Conservation (phyloP, 805 yeast genomes). For the Maudiozyma saulgeensis region DNA sequence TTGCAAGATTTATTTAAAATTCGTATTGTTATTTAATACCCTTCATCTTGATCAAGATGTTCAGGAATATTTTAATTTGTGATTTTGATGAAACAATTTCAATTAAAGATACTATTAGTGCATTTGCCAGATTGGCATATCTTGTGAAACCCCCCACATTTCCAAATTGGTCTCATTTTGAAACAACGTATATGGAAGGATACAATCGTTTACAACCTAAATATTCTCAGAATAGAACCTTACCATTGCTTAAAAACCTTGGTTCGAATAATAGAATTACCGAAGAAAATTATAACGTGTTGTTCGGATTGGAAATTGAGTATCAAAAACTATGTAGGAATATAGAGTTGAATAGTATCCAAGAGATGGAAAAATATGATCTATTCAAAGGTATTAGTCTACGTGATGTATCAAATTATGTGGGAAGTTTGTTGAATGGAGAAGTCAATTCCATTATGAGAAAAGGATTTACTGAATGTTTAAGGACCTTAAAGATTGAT, state of each 20-base stretch:
- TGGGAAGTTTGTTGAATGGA: background rate
- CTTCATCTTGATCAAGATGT: background rate
- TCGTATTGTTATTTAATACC: no score
- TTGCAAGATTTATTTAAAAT: no score
- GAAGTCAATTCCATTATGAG: conserved; percentile 3
- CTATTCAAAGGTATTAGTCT: conserved; percentile 14
- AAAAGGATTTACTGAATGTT: conserved; percentile 12
- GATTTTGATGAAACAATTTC: conserved; percentile 30
- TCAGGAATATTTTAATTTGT: conserved; percentile 15
- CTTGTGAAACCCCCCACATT: conserved; percentile 7
- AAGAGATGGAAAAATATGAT: conserved; percentile 12
- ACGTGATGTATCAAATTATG: conserved; percentile 10
- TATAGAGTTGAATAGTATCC: conserved; percentile 20
- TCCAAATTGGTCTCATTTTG: conserved; percentile 23
- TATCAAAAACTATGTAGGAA: conserved; percentile 10
- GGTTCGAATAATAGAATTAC: background rate
- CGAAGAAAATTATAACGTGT: conserved; percentile 5
- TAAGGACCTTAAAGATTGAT: conserved; percentile 1
- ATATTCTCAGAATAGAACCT: background rate
- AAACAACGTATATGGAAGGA: conserved; percentile 15
- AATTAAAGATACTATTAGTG: conserved; percentile 18
- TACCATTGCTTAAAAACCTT: background rate
- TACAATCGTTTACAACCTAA: conserved; percentile 4
- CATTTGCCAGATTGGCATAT: conserved; percentile 20
- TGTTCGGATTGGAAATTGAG: conserved; percentile 13